Evolutionary conservation across 2,329 filamentous ascomycete species (phyloP).

Genomic region (Penicillium sp.): DNA sequence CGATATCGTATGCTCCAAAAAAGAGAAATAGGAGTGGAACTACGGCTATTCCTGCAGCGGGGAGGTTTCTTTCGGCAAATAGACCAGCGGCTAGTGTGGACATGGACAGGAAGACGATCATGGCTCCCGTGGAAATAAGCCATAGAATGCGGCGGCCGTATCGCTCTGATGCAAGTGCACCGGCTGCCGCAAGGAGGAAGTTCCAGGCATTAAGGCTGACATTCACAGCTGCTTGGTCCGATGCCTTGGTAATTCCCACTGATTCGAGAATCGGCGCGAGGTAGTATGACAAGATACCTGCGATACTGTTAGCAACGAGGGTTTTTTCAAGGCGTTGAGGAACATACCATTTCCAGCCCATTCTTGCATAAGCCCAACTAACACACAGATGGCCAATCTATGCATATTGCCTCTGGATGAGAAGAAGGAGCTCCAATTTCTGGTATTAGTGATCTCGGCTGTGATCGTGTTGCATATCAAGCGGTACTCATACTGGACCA

Average conservation of each 20-base stretch:
- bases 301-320: not conserved
- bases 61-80: slow-evolving; percentile 23
- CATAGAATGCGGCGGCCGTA: slow-evolving; percentile 26
- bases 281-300: slow-evolving; percentile 37
- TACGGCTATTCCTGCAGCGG: slow-evolving; percentile 31
- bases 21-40: slow-evolving; percentile 39
- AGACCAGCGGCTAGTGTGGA: slow-evolving; percentile 25
- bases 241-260: slow-evolving; percentile 31
- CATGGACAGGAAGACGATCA: slow-evolving; percentile 26
- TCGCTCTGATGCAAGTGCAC: slow-evolving; percentile 24
- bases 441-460: slow-evolving; percentile 13
- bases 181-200: slow-evolving; percentile 21
- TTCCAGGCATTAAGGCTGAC: slow-evolving; percentile 26
- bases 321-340: no score
- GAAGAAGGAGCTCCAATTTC: slow-evolving; percentile 20
- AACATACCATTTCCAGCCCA: slow-evolving; percentile 24
- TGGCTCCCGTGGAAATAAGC: slow-evolving; percentile 21
- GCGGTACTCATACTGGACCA: slow-evolving; percentile 24
- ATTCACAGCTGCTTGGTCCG: slow-evolving; percentile 30
- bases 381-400: slow-evolving; percentile 17
- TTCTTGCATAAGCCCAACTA: slow-evolving; percentile 24
- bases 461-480: slow-evolving; percentile 22
- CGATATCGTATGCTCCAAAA: slow-evolving; percentile 33
- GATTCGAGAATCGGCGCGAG: slow-evolving; percentile 39
- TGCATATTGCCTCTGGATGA: slow-evolving; percentile 18